Evolutionary conservation across 768 basidiomycete genomes (phyloP).

Genomic region (Hygrocybe punicea): DNA sequence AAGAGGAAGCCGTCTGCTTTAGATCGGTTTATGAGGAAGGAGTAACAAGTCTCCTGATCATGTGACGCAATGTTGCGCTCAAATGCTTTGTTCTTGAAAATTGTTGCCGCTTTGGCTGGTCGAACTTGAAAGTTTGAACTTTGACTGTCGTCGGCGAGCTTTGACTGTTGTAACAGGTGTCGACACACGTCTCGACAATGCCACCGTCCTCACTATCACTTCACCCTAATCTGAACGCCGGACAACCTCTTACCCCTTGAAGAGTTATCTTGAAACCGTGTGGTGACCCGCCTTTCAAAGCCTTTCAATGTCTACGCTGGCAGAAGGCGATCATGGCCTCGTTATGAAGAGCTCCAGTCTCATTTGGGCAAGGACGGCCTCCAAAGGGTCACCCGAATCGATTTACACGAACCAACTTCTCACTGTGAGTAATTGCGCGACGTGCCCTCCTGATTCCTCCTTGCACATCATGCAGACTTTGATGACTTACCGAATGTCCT

Average conservation of each 20-base stretch:
- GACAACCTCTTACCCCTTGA: not conserved
- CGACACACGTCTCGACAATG: too few species aligned
- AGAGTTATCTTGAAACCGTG: not conserved
- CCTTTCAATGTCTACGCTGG: too few species aligned
- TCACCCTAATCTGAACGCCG: too few species aligned
- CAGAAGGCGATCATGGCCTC: too few species aligned
- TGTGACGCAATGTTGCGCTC: too few species aligned
- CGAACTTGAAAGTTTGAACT: not conserved
- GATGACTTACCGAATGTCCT: not conserved
- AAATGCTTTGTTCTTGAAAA: too few species aligned
- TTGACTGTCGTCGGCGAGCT: too few species aligned
- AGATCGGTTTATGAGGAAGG: constrained; percentile 37
- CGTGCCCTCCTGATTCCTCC: not conserved
- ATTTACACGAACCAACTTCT: not conserved
- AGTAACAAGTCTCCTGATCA: not conserved
- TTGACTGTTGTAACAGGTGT: too few species aligned
- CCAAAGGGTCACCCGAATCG: not conserved
- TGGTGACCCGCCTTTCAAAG: too few species aligned
- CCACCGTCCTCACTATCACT: too few species aligned
- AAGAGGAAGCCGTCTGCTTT: constrained; percentile 37
- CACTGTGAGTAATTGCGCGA: not conserved
- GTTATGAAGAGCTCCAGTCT: too few species aligned
- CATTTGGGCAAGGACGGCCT: too few species aligned
- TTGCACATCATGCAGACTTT: not conserved
- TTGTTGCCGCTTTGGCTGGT: not conserved